Conservation (phyloP, 1,284 basidiomycete genomes). For the Lentinula novae-zelandiae region DNA sequence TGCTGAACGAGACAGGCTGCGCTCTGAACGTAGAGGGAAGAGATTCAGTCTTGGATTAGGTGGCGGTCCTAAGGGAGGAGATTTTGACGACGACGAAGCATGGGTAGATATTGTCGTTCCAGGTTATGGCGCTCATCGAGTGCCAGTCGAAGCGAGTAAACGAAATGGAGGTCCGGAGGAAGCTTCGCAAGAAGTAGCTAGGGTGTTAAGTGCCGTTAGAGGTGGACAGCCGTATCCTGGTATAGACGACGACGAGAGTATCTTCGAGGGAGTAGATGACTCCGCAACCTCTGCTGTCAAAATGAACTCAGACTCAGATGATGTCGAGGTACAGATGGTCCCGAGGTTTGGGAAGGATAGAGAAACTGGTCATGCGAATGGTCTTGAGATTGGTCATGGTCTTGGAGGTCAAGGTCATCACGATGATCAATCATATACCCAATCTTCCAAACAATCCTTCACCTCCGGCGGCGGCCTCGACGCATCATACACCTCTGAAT, state of each 20-base stretch:
- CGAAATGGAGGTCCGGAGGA: constrained; percentile 59
- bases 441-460: constrained; percentile 7
- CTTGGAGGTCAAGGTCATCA: neutral
- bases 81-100: constrained; percentile 60
- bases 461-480: neutral
- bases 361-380: constrained; percentile 17
- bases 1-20: constrained; percentile 9
- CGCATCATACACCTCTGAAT: neutral
- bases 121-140: constrained; percentile 44
- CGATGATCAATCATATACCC: neutral
- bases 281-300: constrained; percentile 26
- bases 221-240: constrained; percentile 46
- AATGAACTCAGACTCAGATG: constrained; percentile 39
- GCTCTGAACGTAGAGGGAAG: constrained; percentile 20
- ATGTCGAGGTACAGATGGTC: constrained; percentile 19
- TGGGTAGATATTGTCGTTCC: constrained; percentile 82
- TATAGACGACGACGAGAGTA: constrained; percentile 18
- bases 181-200: constrained; percentile 66
- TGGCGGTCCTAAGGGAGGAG: constrained; percentile 27
- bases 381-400: neutral
- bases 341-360: constrained; percentile 15
- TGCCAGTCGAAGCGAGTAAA: constrained; percentile 23
- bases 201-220: constrained; percentile 64
- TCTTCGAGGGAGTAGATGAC: neutral
- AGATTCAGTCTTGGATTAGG: constrained; percentile 38